Base-by-base conservation (phyloP, 306 rosid species). In the Crotalaria pallida region DNA sequence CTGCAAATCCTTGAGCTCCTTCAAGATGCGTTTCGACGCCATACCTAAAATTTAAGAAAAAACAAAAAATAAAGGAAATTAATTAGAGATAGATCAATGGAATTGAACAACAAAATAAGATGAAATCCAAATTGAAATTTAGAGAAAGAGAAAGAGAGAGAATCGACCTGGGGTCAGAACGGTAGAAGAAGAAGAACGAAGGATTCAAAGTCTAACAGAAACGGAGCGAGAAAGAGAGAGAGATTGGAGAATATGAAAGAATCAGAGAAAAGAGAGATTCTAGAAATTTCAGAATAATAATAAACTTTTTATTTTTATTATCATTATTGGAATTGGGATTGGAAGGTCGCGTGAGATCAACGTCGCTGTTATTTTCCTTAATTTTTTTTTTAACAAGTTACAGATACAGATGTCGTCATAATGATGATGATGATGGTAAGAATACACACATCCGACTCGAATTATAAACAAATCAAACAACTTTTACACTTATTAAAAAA, bases 1-100 rank as follows among this genome's bases (percentile, higher is more conserved):
- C 94, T 88, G 96, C 78, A 90, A 82, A 82, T 88, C 94, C 91
- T 90, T 90, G 57, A 87, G 96, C 79, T 90, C 96, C 85, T 90
- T 87, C 86, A 88, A 78, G 86, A 90, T 90, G 57, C 92, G 92
- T 71, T 90, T 90, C 17, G 96, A 90, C 18, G 94, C 96, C 96
- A 90, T 90, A 17, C 1, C 29, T 45, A 10, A 74, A 51, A 40
- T 23, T 16, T 10, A 6, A n/a, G 31, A 6, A 2, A 10, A 13
- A 10, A 8, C 16, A 21, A n/a, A 43, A 61, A 24, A 18, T 26
- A 71, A 62, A 62, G 15, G 29, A 31, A 61, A 31, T 7, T 61
- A 33, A 21, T 61, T 41, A 61, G 61, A 38, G 67, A 43, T 31
- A 77, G 81, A 87, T 11, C 16, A 22, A 62, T 57, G 15, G 1